These are phyloP conservation scores for Gynochthodes officinalis DNA, from an alignment of 257 asterid genomes.

Conservation along the genomic window DNA sequence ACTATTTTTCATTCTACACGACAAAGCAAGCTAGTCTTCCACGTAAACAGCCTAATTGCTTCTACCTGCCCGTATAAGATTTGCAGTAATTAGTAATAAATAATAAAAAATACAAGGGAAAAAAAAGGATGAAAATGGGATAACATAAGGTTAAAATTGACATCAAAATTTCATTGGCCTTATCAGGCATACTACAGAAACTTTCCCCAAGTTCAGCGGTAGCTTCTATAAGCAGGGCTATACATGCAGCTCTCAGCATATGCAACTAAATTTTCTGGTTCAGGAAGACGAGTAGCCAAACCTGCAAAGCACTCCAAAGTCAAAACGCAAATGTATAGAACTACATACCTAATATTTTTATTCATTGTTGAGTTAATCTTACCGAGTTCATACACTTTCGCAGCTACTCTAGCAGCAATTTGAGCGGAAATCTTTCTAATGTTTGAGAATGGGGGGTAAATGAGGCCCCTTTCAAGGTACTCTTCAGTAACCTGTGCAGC, in stretches of 20 bases:
- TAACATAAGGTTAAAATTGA: not conserved
- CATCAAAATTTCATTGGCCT: conserved; percentile 5
- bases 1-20: not conserved
- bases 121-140: not conserved
- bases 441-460: conserved; percentile 77
- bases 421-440: conserved; percentile 86
- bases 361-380: not conserved
- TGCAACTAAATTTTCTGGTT: conserved; percentile 58
- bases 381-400: conserved; percentile 92
- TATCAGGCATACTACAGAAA: not conserved
- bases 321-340: not conserved
- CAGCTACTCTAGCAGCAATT: conserved; percentile 87
- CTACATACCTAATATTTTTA: not conserved
- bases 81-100: conserved; percentile 9
- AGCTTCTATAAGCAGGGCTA: conserved; percentile 79
- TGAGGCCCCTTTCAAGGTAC: conserved; percentile 70
- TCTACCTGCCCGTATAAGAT: conserved; percentile 11
- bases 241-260: conserved; percentile 90
- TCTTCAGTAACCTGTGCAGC: conserved; percentile 75
- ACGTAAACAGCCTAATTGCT: conserved; percentile 10
- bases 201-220: conserved; percentile 43
- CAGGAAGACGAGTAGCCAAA: conserved; percentile 83
- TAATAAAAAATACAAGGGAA: not conserved
- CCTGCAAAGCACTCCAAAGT: conserved; percentile 37
- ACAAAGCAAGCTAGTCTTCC: not conserved